Percentiles rank a stretch among this genome's conserved stretches.
phyloP scores from a whole-genome alignment of 108 stramenopile genomes.

The Epithemia pelagica region DNA sequence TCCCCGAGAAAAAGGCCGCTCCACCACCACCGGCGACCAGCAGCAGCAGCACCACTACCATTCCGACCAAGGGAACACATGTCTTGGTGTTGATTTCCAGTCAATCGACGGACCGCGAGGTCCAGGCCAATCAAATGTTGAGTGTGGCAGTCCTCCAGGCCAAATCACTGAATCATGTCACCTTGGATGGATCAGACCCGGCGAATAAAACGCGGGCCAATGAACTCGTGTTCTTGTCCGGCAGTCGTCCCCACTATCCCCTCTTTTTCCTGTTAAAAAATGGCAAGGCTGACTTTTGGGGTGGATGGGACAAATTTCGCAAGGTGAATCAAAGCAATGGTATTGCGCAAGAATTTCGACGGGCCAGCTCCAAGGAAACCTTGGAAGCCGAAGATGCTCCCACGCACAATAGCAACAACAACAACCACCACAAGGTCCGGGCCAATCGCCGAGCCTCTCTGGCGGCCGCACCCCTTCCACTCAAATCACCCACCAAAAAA shows the following conservation, averaged over 20 bases:
- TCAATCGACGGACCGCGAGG: neutral
- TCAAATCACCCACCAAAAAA: neutral
- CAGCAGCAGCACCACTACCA: too few species aligned
- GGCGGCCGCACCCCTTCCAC: neutral
- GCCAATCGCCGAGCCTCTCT: neutral
- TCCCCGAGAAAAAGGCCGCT: neutral
- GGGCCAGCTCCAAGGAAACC: neutral
- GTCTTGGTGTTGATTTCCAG: neutral
- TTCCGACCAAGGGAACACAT: neutral
- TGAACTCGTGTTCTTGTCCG: constrained; percentile 53
- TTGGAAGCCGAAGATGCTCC: neutral
- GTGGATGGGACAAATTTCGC: constrained; percentile 2
- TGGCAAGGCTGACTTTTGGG: constrained; percentile 4
- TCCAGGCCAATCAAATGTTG: constrained; percentile 20
- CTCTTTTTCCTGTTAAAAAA: constrained; percentile 54
- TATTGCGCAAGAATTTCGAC: neutral
- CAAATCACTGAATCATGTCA: constrained; percentile 23
- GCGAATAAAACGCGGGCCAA: constrained; percentile 39
- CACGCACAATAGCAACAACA: neutral
- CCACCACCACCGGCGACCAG: too few species aligned
- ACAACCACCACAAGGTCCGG: neutral
- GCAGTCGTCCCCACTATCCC: constrained; percentile 59
- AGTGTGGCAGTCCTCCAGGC: constrained; percentile 25
- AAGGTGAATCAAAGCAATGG: neutral
- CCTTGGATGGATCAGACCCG: constrained; percentile 58